Evolutionary conservation across 345 rosid genomes (phyloP).

Genomic region (Euphorbia pulcherrima): DNA sequence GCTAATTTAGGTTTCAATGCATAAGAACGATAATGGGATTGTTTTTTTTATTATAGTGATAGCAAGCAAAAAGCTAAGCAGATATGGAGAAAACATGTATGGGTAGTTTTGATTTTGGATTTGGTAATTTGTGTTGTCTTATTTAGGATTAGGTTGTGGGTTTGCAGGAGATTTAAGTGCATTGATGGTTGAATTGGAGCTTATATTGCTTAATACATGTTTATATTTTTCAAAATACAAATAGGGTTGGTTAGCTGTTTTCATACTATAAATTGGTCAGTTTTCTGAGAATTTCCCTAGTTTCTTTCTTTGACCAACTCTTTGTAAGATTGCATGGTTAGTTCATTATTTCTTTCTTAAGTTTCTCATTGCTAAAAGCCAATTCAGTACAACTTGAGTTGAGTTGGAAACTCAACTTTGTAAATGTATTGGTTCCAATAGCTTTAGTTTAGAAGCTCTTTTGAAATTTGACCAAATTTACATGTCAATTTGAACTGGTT

Average conservation of each 20-base stretch:
- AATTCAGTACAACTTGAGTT: no score
- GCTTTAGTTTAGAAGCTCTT: no score
- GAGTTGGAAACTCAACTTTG: no score
- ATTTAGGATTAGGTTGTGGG: constrained; percentile 86
- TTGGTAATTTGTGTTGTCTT: constrained; percentile 62
- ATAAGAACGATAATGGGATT: constrained; percentile 40
- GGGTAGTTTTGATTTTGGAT: constrained; percentile 76
- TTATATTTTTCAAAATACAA: not conserved
- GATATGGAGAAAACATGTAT: constrained; percentile 90
- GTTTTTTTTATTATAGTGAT: constrained; percentile 36
- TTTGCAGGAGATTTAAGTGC: constrained; percentile 88
- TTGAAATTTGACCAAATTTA: no score
- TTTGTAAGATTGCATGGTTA: constrained; percentile 7
- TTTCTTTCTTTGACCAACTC: constrained; percentile 15
- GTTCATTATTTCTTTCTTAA: not conserved
- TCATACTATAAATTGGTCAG: not conserved
- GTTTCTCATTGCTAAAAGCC: no score
- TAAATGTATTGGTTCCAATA: no score
- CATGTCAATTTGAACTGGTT: no score
- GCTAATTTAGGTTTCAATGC: constrained; percentile 31
- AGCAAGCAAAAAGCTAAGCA: constrained; percentile 69
- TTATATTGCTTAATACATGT: not conserved
- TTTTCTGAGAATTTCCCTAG: not conserved
- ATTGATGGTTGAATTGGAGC: constrained; percentile 48
- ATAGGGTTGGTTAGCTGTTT: not conserved